phyloP scores from a whole-genome alignment of 345 rosid species.

The Lepidium africanum region DNA sequence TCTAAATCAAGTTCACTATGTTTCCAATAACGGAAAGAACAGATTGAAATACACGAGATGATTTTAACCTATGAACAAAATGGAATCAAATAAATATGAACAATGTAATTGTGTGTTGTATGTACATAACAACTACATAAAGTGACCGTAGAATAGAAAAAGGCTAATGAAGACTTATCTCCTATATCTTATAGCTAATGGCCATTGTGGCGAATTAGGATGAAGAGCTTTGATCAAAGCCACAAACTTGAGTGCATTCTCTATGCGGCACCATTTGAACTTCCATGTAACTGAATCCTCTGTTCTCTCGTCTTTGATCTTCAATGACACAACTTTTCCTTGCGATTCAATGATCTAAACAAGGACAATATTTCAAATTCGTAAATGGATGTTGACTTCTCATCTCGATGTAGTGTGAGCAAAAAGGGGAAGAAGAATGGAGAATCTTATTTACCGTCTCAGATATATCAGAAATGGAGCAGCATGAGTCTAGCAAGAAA shows the following conservation, averaged over 20 bases:
- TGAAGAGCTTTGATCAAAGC: conserved; percentile 22
- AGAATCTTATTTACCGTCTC: conserved; percentile 48
- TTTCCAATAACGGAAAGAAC: not conserved
- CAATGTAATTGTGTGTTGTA: not conserved
- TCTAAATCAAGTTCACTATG: not conserved
- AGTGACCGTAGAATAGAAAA: not conserved
- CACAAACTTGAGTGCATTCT: conserved; percentile 22
- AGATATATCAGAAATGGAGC: conserved; percentile 47
- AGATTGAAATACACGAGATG: not conserved
- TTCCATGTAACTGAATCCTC: conserved; percentile 3
- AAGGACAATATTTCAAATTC: not conserved
- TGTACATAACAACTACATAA: not conserved
- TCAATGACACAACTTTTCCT: conserved; percentile 12
- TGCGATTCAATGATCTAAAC: conserved; percentile 12
- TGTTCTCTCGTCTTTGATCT: conserved; percentile 4
- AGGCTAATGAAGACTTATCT: not conserved
- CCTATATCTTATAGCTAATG: conserved; percentile 11
- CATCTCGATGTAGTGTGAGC: not conserved
- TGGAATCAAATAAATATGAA: conserved; percentile 19
- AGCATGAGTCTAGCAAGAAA: conserved; percentile 49
- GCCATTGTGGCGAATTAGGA: conserved; percentile 7
- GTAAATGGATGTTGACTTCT: not conserved
- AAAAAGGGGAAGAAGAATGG: not conserved
- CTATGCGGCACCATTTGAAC: conserved; percentile 17
- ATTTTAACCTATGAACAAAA: conserved; percentile 6